Evolutionary conservation across 352 stramenopile species (phyloP).

Genomic region (Halophytophthora batemanensis): DNA sequence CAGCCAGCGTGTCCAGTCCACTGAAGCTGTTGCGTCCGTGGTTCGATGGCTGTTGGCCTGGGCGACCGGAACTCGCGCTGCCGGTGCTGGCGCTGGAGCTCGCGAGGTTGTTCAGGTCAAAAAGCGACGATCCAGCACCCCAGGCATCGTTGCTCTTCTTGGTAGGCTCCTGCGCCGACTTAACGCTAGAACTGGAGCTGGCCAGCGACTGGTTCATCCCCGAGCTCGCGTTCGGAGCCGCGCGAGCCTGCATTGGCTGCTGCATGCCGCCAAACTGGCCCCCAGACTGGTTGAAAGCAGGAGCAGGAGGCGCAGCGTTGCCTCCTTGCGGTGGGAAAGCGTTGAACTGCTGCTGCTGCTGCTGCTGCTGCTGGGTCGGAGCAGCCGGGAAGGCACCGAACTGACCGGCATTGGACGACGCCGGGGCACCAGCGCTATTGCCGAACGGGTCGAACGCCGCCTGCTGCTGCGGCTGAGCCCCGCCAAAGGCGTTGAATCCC

Average conservation of each 20-base stretch:
- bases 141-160: slow-evolving; percentile 71
- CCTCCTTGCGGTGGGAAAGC: slow-evolving; percentile 44
- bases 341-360: slow-evolving; percentile 46
- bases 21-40: slow-evolving; percentile 71
- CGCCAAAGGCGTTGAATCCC: slow-evolving; percentile 57
- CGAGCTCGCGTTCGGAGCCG: slow-evolving; percentile 44
- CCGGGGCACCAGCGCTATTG: slow-evolving; percentile 15
- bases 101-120: slow-evolving; percentile 76
- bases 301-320: slow-evolving; percentile 24
- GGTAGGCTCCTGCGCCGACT: slow-evolving; percentile 24
- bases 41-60: slow-evolving; percentile 26
- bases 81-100: slow-evolving; percentile 18
- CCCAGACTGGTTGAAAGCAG: slow-evolving; percentile 54
- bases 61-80: slow-evolving; percentile 18
- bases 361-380: slow-evolving; percentile 35
- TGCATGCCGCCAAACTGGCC: slow-evolving; percentile 47
- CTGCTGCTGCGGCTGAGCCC: slow-evolving; percentile 37
- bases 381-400: slow-evolving; percentile 44
- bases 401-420: slow-evolving; percentile 20
- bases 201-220: slow-evolving; percentile 24
- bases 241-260: slow-evolving; percentile 30
- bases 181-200: slow-evolving; percentile 17
- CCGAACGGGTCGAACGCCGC: slow-evolving; percentile 64
- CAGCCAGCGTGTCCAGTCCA: slow-evolving; percentile 75
- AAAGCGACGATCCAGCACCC: slow-evolving; percentile 74